phyloP scores from a whole-genome alignment of 2,329 filamentous ascomycete genomes.

The Cordyceps sp. region DNA sequence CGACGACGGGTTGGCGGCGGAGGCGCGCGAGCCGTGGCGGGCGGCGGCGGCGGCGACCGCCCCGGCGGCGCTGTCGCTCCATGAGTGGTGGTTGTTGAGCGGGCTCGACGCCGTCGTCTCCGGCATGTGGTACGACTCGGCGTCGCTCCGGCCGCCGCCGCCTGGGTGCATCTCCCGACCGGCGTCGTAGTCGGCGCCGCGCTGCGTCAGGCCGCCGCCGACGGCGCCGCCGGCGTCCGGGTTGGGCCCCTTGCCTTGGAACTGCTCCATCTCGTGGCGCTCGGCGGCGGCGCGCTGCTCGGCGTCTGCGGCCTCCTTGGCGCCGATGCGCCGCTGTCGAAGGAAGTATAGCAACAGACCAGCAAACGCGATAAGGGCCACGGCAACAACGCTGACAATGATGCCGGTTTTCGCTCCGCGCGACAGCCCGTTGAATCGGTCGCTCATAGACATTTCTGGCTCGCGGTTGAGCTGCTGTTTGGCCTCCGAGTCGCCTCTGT shows the following conservation, averaged over 20 bases:
- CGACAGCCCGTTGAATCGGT: conserved; percentile 39
- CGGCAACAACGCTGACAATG: conserved; percentile 28
- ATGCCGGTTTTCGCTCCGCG: conserved; percentile 32
- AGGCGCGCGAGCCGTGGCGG: conserved; percentile 1
- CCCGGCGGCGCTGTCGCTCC: not conserved
- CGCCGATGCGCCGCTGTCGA: conserved; percentile 34
- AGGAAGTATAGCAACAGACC: conserved; percentile 35
- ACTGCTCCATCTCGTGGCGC: conserved; percentile 32
- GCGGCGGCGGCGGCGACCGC: conserved; percentile 3
- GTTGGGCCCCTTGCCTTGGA: conserved; percentile 28
- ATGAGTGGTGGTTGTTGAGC: conserved; percentile 1
- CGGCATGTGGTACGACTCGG: conserved; percentile 6
- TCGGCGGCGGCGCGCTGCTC: conserved; percentile 27
- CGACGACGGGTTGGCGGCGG: conserved; percentile 4
- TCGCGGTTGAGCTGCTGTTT: conserved; percentile 22
- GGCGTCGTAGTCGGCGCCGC: conserved; percentile 8
- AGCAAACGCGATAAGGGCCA: conserved; percentile 21
- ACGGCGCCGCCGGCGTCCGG: conserved; percentile 9
- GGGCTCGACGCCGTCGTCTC: conserved; percentile 5
- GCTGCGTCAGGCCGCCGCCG: conserved; percentile 20
- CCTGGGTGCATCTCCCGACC: conserved; percentile 1
- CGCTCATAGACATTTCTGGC: conserved; percentile 24
- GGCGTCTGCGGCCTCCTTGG: conserved; percentile 30
- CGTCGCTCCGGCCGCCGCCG: conserved; percentile 3
- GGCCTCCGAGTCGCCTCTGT: conserved; percentile 40